Evolutionary conservation across 352 stramenopile species (phyloP), one percentile per base, ranked within the genome.

Genomic region (Blastocystis sp.): DNA sequence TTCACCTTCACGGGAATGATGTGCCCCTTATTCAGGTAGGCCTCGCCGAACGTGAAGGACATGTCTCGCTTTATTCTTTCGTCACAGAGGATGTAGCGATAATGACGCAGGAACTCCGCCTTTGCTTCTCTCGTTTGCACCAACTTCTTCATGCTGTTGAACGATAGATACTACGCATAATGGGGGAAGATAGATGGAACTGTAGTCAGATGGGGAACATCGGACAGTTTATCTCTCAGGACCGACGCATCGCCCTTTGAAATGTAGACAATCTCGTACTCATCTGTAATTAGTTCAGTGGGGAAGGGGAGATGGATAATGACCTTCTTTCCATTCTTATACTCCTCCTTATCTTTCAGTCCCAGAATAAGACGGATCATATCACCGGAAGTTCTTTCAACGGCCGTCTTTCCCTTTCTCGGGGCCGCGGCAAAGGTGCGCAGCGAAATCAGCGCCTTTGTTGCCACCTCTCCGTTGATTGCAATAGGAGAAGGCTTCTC

Each of bases 151-250:
- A 84, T 66, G 10, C 60, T 61, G 3, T 84, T 24, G n/a, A 59
- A 84, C 1, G 74, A 84, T 34, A 84, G 68, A 64, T 68, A 84
- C 74, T 84, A 84, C 34, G n/a, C 11, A n/a, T 66, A 59, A 84
- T 4, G 17, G 0, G 28, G 11, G n/a, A 9, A 0, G 24, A 57
- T 3, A 48, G 11, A n/a, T 6, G 19, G 1, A 54, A 84, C 74
- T 68, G 74, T 84, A 21, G 74, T 59, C 21, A 84, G n/a, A 19
- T 84, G 48, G 34, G 24, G 28, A 2, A 68, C 11, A 57, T 34
- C 14, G 24, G 42, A 11, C 21, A 84, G 48, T 28, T 84, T 68
- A 1, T 52, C 43, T 64, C 28, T 14, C 38, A 61, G 45, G 3
- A 34, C 28, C 2, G 45, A 54, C 21, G 74, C n/a, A 21, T 84